Evolutionary conservation across 495 filamentous ascomycete genomes (phyloP), one percentile per base, ranked within the genome.

Genomic region (Baudoinia panamericana): DNA sequence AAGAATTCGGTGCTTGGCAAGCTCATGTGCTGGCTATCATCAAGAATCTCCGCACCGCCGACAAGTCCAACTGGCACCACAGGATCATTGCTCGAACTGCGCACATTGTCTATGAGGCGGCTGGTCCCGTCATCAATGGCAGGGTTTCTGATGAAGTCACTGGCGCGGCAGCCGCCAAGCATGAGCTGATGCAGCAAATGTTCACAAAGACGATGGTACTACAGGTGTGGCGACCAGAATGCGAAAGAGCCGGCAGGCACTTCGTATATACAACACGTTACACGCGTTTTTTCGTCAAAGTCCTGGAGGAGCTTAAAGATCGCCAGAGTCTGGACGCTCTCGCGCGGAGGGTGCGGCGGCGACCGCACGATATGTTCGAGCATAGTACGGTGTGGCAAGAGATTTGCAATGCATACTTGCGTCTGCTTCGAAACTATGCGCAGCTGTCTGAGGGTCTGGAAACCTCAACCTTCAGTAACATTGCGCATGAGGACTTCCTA

Each of bases 1-100:
- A 68, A 20, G 72, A 76, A 19, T 44, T 60, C 10, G 75, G 76
- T 23, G 68, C 69, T 12, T 97, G 88, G 82, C 75, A 82, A 33
- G 53, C 66, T 9, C 92, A 82, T 49, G 70, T 88, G 18, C 68
- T 90, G 8, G 67, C 75, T 35, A 73, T 78, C 2, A 61, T 96
- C 33, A 77, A 73, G 37, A 71, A 73, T 35, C 70, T 96, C 37
- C 80, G 83, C 44, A 74, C 72, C 33, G 84, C 83, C 17, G 90
- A 99, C 54, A 93, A 94, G 61, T 77, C 81, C 3, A 85, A 93
- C 52, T 99, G 90, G 90, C 90, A 99, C 56, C 90, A 99, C 52
- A 80, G 90, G 2, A 84, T 99, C 65, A 80, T 82, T 46, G 72
- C 74, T 33, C 76, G 86, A 24, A 65, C 73, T 48, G 86, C 85